phyloP scores from a whole-genome alignment of 805 yeast species.

The Wickerhamomyces silvicola region DNA sequence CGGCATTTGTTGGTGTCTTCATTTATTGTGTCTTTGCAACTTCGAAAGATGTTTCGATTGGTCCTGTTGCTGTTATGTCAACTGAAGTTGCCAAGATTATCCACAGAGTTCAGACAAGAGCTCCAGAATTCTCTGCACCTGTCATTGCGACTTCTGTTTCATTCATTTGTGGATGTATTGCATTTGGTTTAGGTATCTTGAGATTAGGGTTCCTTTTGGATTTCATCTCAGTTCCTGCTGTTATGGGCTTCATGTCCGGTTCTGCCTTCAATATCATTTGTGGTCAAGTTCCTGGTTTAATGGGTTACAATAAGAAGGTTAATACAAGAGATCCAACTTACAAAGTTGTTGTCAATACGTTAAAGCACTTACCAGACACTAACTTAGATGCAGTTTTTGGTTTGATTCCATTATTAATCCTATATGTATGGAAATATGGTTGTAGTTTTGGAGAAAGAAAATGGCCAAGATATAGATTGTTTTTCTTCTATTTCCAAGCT shows the following conservation, averaged over 20 bases:
- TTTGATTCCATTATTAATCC: conserved; percentile 61
- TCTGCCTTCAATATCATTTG: conserved; percentile 77
- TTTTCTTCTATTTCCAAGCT: conserved; percentile 66
- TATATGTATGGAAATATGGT: conserved; percentile 63
- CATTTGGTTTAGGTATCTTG: conserved; percentile 74
- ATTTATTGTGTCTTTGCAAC: conserved; percentile 90
- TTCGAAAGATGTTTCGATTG: conserved; percentile 90
- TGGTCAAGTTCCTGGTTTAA: conserved; percentile 82
- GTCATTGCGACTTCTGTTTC: conserved; percentile 76
- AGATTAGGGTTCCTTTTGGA: conserved; percentile 86
- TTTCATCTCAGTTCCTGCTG: conserved; percentile 85
- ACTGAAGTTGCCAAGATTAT: conserved; percentile 76
- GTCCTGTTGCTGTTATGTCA: conserved; percentile 97
- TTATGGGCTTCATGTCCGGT: conserved; percentile 91
- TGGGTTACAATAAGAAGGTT: conserved; percentile 66
- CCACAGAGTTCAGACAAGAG: conserved; percentile 49
- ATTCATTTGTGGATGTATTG: conserved; percentile 78
- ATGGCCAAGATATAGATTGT: conserved; percentile 46
- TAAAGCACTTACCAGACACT: conserved; percentile 65
- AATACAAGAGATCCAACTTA: conserved; percentile 72
- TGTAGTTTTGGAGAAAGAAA: conserved; percentile 57
- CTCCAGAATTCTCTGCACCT: conserved; percentile 48
- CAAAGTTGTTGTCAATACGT: conserved; percentile 58
- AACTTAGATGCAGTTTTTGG: conserved; percentile 88
- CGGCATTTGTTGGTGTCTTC: conserved; percentile 87